Evolutionary conservation across 495 filamentous ascomycete species (phyloP), one percentile per base, ranked within the genome.

Genomic region (Neurospora sp.): DNA sequence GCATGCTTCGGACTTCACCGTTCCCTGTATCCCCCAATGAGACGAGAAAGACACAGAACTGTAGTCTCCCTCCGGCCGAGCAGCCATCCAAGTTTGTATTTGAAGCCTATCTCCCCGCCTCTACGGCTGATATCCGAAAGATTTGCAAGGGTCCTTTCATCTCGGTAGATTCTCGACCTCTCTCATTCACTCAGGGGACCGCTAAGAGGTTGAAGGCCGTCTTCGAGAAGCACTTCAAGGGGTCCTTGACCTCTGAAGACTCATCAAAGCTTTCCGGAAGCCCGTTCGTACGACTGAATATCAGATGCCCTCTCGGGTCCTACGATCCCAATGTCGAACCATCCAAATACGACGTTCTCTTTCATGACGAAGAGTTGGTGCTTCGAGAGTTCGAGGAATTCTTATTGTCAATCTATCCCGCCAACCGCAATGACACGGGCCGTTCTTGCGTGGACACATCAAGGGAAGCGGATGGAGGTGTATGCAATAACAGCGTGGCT

Each of bases 291-390:
- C 87, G 86, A 18, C 76, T 98, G 60, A 90, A 94, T 72, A 88
- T 99, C 7, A 77, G 78, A 5, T 97, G 95, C 77, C 88, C 91
- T 1, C 80, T 78, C 5, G 89, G 87, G 16, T 91, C 86, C 70
- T 98, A 99, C 75, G 95, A 98, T 83, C 86, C 88, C 3, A 98
- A 97, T 77, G 86, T 98, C 71, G 94, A 98, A 77, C 94, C 95
- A 0, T 88, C 91, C 0, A 99, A 99, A 79, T 92, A 98, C 75
- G 91, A 97, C 79, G 88, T 98, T 3, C 72, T 97, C 0, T 97
- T 99, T 78, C 83, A 86, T 38, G 83, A 96, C 60, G 84, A 89
- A 39, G 79, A 88, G 0, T 4, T 75, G 3, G 72, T 97, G 10
- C 66, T 83, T 4, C 76, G 79, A 4, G 74, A 86, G 5, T 85